Conservation (phyloP, 2,329 filamentous ascomycete species). For the Phaeomoniella chlamydospora region DNA sequence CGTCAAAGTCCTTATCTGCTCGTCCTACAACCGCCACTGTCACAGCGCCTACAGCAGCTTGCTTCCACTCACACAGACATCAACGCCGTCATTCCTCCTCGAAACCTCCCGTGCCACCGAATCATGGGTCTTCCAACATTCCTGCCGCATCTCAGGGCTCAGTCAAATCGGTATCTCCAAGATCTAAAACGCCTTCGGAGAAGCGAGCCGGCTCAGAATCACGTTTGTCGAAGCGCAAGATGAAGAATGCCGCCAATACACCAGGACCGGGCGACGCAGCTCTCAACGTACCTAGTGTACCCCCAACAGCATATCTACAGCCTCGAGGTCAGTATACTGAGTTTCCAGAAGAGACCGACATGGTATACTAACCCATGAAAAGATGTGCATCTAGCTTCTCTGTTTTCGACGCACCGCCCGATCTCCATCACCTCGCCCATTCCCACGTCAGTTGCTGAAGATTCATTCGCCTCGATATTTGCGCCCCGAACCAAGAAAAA, state of each 20-base stretch:
- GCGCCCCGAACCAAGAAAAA: constrained; percentile 29
- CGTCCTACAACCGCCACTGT: constrained; percentile 18
- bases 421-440: constrained; percentile 78
- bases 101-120: constrained; percentile 29
- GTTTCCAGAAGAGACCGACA: neutral
- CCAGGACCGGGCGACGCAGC: neutral
- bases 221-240: constrained; percentile 10
- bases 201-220: constrained; percentile 11
- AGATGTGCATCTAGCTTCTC: constrained; percentile 82
- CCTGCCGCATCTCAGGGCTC: constrained; percentile 11
- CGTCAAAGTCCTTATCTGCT: constrained; percentile 16
- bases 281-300: constrained; percentile 29
- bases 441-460: constrained; percentile 55
- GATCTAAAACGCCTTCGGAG: constrained; percentile 3
- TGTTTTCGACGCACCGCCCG: constrained; percentile 91
- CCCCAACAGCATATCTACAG: constrained; percentile 32
- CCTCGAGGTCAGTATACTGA: constrained; percentile 24
- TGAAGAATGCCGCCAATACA: neutral
- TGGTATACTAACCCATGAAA: constrained; percentile 5
- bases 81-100: constrained; percentile 33
- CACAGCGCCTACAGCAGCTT: constrained; percentile 11
- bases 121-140: constrained; percentile 23
- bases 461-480: constrained; percentile 78
- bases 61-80: constrained; percentile 20
- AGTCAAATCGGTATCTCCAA: constrained; percentile 7